These are phyloP conservation scores for Pulveroboletus sp. DNA, from an alignment of 768 basidiomycete species.

Conservation along the genomic window DNA sequence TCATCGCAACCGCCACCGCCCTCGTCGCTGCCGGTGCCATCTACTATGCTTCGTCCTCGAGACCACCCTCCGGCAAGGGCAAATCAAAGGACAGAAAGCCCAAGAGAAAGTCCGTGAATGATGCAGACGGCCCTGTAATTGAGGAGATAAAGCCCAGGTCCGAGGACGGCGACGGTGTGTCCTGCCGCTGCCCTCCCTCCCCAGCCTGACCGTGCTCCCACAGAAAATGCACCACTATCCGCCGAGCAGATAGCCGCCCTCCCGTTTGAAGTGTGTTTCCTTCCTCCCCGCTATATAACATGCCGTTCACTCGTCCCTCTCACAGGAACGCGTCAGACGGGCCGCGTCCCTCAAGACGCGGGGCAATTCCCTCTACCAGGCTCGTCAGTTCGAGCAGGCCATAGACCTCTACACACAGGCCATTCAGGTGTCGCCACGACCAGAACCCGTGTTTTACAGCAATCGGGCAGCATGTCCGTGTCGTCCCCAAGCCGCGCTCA, in stretches of 20 bases:
- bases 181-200: slow-evolving; percentile 3
- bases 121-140: slow-evolving; percentile 67
- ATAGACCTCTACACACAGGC: slow-evolving; percentile 68
- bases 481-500: too few species aligned
- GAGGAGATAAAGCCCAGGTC: slow-evolving; percentile 62
- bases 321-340: slow-evolving; percentile 58
- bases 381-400: slow-evolving; percentile 54
- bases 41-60: slow-evolving; percentile 56
- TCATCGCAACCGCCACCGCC: slow-evolving; percentile 69
- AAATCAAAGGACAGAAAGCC: slow-evolving; percentile 43
- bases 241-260: slow-evolving; percentile 53
- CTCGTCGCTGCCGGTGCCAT: slow-evolving; percentile 67
- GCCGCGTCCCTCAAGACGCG: slow-evolving; percentile 64
- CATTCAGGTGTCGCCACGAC: slow-evolving; percentile 67
- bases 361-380: slow-evolving; percentile 68
- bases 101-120: slow-evolving; percentile 56
- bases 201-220: slow-evolving; percentile 7
- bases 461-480: slow-evolving; percentile 91
- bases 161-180: slow-evolving; percentile 32
- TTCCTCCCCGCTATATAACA: neutral
- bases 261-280: slow-evolving; percentile 48
- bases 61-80: slow-evolving; percentile 36
- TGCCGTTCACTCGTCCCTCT: slow-evolving; percentile 9
- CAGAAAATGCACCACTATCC: slow-evolving; percentile 43
- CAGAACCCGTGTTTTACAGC: slow-evolving; percentile 91